These are phyloP conservation scores for Citeromyces hawaiiensis DNA, from an alignment of 1,139 yeast species.

Conservation along the genomic window DNA sequence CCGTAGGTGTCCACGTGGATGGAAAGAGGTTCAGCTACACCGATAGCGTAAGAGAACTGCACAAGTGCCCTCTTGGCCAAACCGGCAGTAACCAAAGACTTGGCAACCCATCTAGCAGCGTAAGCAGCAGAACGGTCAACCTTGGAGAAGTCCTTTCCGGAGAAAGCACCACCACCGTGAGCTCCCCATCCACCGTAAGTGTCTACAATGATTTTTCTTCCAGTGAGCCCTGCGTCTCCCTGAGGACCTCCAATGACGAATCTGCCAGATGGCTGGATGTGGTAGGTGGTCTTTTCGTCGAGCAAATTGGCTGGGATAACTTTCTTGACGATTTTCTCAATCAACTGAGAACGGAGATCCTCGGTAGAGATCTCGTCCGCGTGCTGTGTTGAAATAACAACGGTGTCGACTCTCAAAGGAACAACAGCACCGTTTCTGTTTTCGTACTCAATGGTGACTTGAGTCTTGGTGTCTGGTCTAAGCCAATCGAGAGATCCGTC, in stretches of 20 bases:
- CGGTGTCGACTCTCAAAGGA: conserved; percentile 94
- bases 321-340: conserved; percentile 73
- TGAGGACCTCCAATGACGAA: conserved; percentile 99
- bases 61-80: conserved; percentile 96
- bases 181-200: conserved; percentile 99
- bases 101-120: conserved; percentile 99
- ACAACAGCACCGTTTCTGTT: conserved; percentile 90
- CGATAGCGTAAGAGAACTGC: conserved; percentile 98
- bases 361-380: conserved; percentile 91
- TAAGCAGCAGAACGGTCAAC: conserved; percentile 99
- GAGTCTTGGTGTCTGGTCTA: conserved; percentile 99
- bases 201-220: conserved; percentile 98
- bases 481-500: conserved; percentile 89
- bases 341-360: conserved; percentile 70
- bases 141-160: conserved; percentile 99
- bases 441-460: conserved; percentile 94
- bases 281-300: conserved; percentile 92
- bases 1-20: conserved; percentile 97
- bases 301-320: conserved; percentile 84
- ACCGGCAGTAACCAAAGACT: conserved; percentile 89
- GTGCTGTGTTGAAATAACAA: conserved; percentile 96
- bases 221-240: conserved; percentile 99
- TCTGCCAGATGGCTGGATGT: conserved; percentile 99
- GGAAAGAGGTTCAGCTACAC: conserved; percentile 99
- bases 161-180: conserved; percentile 99